Evolutionary conservation across 208 protist genomes (phyloP), one percentile per base, ranked within the genome.

Genomic region (Porcisia deanei): DNA sequence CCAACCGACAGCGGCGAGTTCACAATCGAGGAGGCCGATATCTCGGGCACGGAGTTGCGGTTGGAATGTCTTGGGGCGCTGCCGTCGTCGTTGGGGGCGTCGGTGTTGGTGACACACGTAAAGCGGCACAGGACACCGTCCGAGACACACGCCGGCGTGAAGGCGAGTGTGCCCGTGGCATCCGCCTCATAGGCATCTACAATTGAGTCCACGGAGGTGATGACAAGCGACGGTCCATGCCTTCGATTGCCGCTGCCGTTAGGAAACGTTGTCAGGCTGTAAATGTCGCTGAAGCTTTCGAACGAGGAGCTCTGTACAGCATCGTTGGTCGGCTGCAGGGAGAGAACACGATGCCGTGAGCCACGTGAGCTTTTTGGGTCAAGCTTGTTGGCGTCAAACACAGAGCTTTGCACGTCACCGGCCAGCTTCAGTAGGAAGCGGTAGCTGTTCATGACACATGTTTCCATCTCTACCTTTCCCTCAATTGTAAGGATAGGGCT

Each of bases 371-470:
- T 76, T 18, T 14, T 63, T 47, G 59, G n/a, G 54, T 74, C 52
- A 12, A 49, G 45, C n/a, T 60, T 81, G 49, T 47, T 34, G 47
- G 76, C 34, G 10, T 76, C 64, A 1, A 76, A 80, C 20, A 82
- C 43, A 12, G 76, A 77, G 37, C 75, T 76, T 9, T 86, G 78
- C 47, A 92, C 74, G 59, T 83, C 79, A 0, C 86, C 92, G 43
- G 82, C 68, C 30, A 96, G 83, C 71, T 92, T 93, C 47, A 96
- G 79, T 9, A 88, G 64, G 64, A 94, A 91, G 39, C 90, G 92
- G 65, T 94, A 96, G 71, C 92, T 93, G 53, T 82, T 83, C 90
- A 94, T 93, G 47, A 94, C 70, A 64, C 84, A 90, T 25, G 89
- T 93, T 34, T 92, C 86, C 57, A 91, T 81, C 68, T 88, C 80